A percentile compares a stretch with the other conserved stretches of the same genome.
These are phyloP conservation scores for Colletotrichum sp. DNA, from an alignment of 2,329 filamentous ascomycete genomes.

Conservation along the genomic window DNA sequence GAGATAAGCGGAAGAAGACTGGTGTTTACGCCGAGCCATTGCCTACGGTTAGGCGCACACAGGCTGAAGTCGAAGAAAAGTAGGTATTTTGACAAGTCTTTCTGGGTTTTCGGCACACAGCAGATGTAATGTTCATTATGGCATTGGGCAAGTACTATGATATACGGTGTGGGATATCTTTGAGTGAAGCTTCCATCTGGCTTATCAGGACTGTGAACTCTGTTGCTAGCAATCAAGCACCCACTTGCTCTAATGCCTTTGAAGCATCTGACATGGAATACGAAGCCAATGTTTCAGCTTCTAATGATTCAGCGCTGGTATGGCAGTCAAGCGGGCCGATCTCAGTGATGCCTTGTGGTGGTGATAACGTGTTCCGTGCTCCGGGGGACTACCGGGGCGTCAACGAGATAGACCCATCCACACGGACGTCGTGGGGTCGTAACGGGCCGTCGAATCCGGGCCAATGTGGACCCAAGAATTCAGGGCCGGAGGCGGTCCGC, in stretches of 20 bases:
- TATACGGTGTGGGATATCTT: background rate
- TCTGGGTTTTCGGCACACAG: background rate
- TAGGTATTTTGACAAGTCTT: background rate
- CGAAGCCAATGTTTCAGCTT: background rate
- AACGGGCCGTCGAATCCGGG: fast-evolving
- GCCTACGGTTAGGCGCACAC: background rate
- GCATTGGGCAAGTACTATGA: background rate
- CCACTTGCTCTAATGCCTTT: background rate
- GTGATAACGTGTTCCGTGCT: background rate
- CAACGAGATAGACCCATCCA: background rate
- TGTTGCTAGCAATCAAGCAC: background rate
- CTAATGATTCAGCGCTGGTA: background rate
- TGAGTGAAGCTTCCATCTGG: background rate
- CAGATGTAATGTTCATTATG: background rate
- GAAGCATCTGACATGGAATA: background rate
- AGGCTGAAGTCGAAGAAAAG: background rate
- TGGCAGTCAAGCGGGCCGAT: background rate
- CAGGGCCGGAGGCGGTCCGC: background rate
- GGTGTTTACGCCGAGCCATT: background rate
- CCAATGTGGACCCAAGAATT: background rate
- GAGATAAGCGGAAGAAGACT: background rate
- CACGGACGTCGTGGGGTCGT: background rate
- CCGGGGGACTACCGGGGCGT: background rate
- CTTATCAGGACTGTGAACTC: background rate
- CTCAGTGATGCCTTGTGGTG: background rate